phyloP scores from a whole-genome alignment of 2,329 filamentous ascomycete species.

The Calonectria crousiana region DNA sequence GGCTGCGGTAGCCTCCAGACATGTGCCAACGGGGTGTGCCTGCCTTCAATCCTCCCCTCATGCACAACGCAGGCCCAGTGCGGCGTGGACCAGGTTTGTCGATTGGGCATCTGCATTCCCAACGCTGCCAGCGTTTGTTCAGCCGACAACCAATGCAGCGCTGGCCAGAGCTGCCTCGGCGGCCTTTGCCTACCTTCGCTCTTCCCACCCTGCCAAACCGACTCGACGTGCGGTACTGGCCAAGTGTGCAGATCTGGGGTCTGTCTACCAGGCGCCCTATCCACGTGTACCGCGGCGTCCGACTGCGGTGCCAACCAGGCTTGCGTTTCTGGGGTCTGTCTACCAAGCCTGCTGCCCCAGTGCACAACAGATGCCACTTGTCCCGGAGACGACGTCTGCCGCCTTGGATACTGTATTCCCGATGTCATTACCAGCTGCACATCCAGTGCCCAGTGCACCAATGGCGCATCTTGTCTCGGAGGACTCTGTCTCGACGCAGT shows the following conservation, averaged over 20 bases:
- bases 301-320: constrained; percentile 16
- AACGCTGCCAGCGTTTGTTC: neutral
- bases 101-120: constrained; percentile 11
- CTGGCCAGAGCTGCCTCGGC: neutral
- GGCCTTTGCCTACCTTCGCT: constrained; percentile 8
- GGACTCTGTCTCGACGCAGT: constrained; percentile 11
- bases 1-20: neutral
- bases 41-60: neutral
- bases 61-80: constrained; percentile 3
- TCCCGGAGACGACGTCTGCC: constrained; percentile 7
- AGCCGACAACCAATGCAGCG: neutral
- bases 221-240: neutral
- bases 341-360: neutral
- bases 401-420: constrained; percentile 20
- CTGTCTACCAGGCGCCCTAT: constrained; percentile 11
- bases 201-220: constrained; percentile 11
- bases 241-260: neutral
- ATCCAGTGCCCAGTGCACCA: neutral
- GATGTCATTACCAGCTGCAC: neutral
- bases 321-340: constrained; percentile 8
- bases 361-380: constrained; percentile 17
- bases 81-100: constrained; percentile 1
- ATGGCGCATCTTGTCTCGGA: neutral
- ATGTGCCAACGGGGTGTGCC: constrained; percentile 9
- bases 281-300: neutral